These are phyloP conservation scores for Uronychia binucleata DNA, from an alignment of 73 alveolate genomes.

Conservation along the genomic window DNA sequence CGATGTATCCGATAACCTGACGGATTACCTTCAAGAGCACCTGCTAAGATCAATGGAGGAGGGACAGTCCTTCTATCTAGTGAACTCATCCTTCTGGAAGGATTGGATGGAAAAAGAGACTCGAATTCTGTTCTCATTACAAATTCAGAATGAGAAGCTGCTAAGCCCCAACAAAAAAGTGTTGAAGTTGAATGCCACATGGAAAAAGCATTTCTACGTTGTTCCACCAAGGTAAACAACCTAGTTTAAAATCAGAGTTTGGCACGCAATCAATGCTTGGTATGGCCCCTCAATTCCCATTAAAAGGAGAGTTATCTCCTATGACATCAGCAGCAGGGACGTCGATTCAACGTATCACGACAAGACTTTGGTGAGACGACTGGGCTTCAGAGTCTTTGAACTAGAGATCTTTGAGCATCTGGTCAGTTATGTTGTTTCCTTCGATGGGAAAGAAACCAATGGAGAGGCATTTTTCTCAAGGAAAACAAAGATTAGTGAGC, in stretches of 20 bases:
- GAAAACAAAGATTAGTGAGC: neutral
- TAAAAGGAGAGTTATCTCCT: conserved; percentile 14
- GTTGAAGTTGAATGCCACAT: neutral
- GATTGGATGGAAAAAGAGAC: neutral
- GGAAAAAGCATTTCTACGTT: conserved; percentile 7
- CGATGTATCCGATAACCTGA: neutral
- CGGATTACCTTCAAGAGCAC: neutral
- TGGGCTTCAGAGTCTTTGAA: neutral
- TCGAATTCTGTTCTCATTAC: neutral
- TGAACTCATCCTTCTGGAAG: neutral
- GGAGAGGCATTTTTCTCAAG: no score
- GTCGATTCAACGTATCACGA: neutral
- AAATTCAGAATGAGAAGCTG: neutral
- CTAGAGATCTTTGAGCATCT: neutral
- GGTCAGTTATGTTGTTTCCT: neutral
- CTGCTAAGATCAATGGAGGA: neutral
- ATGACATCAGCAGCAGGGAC: neutral
- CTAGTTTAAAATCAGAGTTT: no score
- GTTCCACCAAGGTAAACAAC: conserved; percentile 11
- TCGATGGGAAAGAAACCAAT: no score
- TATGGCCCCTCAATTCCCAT: conserved; percentile 10
- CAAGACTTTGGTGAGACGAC: neutral
- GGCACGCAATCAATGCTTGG: conserved; percentile 31
- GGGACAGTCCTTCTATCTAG: neutral
- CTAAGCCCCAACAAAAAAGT: neutral